A percentile compares a stretch with the other conserved stretches of the same genome.
Conservation (phyloP, 2,329 filamentous ascomycete species). For the Fusarium nurragi region DNA sequence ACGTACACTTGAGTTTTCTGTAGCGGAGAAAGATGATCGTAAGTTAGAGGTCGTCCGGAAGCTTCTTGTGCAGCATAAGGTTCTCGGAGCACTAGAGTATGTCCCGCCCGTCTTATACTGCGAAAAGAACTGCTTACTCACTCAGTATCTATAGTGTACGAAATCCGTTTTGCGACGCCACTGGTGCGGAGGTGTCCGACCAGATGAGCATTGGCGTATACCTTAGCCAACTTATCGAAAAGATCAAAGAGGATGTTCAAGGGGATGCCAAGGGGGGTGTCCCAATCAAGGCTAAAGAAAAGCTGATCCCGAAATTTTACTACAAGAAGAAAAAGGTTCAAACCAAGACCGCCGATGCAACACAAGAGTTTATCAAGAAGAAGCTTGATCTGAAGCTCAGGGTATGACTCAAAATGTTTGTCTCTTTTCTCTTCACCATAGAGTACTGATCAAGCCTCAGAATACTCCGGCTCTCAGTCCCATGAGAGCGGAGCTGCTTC, state of each 20-base stretch:
- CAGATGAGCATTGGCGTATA: not conserved
- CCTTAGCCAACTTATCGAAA: not conserved
- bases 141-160: not conserved
- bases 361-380: not conserved
- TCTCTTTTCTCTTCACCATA: fast-evolving
- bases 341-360: not conserved
- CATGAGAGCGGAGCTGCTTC: not conserved
- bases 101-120: no score
- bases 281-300: not conserved
- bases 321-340: not conserved
- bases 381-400: not conserved
- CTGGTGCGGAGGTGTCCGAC: not conserved
- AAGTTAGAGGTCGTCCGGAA: not conserved
- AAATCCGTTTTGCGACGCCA: not conserved
- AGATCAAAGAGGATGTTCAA: not conserved
- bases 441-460: not conserved
- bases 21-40: not conserved
- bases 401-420: not conserved
- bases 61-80: not conserved
- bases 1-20: not conserved
- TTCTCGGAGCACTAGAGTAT: not conserved
- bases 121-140: no score
- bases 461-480: not conserved
- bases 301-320: not conserved
- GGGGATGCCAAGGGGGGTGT: no score